Percentiles rank a stretch among this genome's conserved stretches.
Evolutionary conservation across 225 moss, liverwort and hornwort genomes (phyloP).

Genomic region (Physcomitrium patens): DNA sequence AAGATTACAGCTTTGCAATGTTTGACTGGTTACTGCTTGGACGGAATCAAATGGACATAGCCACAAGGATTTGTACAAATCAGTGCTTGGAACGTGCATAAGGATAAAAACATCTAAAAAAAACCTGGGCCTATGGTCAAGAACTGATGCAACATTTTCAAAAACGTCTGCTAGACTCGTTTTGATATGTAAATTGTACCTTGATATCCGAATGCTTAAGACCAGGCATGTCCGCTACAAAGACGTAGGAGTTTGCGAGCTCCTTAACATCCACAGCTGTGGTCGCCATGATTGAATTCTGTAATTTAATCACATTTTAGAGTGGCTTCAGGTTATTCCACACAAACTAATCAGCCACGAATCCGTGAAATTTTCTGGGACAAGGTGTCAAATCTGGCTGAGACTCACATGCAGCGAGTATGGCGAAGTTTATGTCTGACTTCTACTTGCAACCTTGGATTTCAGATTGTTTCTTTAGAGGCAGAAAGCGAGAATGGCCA

Average conservation of each 20-base stretch:
- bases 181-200: slow-evolving; percentile 37
- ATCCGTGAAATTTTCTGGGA: not conserved
- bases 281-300: slow-evolving; percentile 57
- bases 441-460: not conserved
- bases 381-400: not conserved
- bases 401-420: not conserved
- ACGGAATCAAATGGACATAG: not conserved
- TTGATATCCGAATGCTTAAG: slow-evolving; percentile 80
- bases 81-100: not conserved
- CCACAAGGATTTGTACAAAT: not conserved
- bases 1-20: not conserved
- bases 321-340: not conserved
- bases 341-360: not conserved
- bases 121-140: not conserved
- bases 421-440: not conserved
- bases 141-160: not conserved
- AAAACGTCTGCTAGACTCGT: too few species aligned
- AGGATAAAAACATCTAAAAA: not conserved
- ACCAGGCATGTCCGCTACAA: slow-evolving; percentile 81
- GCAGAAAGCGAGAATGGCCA: slow-evolving; percentile 3
- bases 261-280: slow-evolving; percentile 90
- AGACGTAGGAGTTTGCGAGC: slow-evolving; percentile 71
- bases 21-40: not conserved
- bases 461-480: not conserved
- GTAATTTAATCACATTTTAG: not conserved